A percentile compares a stretch with the other conserved stretches of the same genome.
These are phyloP conservation scores for Detonula confervacea DNA, from an alignment of 352 stramenopile species.

Conservation along the genomic window DNA sequence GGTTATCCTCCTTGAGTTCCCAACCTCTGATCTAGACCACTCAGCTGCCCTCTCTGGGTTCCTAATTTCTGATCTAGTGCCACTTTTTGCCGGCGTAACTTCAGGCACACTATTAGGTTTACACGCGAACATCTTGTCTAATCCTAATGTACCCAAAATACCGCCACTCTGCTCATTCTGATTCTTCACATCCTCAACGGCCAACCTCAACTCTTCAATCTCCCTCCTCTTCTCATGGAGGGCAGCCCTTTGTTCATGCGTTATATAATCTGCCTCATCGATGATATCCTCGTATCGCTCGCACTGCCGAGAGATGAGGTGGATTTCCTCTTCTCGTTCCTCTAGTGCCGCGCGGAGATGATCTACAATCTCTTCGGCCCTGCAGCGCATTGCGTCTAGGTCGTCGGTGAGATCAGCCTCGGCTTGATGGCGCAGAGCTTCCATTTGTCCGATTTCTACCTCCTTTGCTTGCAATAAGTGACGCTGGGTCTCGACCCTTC, in stretches of 20 bases:
- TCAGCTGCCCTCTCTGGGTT: no score
- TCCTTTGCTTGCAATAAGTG: slow-evolving; percentile 42
- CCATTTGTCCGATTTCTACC: slow-evolving; percentile 25
- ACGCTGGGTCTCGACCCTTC: slow-evolving; percentile 23
- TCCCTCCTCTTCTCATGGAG: slow-evolving; percentile 19
- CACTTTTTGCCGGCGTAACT: no score
- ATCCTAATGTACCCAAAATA: no score
- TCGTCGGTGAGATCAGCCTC: slow-evolving; percentile 31
- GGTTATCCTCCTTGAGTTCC: no score
- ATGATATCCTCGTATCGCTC: slow-evolving; percentile 47
- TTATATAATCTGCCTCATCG: slow-evolving; percentile 43
- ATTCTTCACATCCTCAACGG: slow-evolving; percentile 34
- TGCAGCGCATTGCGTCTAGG: slow-evolving; percentile 14
- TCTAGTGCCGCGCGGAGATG: slow-evolving; percentile 23
- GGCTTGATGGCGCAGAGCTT: slow-evolving; percentile 18
- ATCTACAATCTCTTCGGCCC: slow-evolving; percentile 31
- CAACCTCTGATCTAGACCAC: no score
- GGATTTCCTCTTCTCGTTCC: slow-evolving; percentile 34
- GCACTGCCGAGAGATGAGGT: slow-evolving; percentile 23
- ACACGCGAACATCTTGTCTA: no score
- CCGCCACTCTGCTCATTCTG: no score
- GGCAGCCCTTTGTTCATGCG: slow-evolving; percentile 16
- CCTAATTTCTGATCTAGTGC: no score
- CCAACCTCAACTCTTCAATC: slow-evolving; percentile 22
- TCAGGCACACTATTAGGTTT: no score